A percentile compares a stretch with the other conserved stretches of the same genome.
phyloP scores from a whole-genome alignment of 2,329 filamentous ascomycete species.

The Pseudogymnoascus sp. region DNA sequence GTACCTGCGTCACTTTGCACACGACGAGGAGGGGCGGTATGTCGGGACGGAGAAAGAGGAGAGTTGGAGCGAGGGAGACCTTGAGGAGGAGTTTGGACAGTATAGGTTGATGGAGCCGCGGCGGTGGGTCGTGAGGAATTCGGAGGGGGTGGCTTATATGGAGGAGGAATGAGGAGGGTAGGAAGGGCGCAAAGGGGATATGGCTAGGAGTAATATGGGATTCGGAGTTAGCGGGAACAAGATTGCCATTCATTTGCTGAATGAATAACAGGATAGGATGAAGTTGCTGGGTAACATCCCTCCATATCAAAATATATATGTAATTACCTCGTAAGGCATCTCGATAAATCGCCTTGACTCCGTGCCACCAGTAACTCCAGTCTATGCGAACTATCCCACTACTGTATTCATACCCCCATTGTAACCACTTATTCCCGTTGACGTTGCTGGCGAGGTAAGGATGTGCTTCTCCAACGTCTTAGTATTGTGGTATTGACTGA shows the following conservation, averaged over 20 bases:
- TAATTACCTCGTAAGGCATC: not conserved
- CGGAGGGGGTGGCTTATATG: not conserved
- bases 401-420: not conserved
- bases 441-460: not conserved
- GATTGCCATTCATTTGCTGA: not conserved
- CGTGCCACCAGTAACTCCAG: not conserved
- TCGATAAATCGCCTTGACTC: not conserved
- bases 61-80: slow-evolving; percentile 14
- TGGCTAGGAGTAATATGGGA: not conserved
- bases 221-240: not conserved
- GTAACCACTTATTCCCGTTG: not conserved
- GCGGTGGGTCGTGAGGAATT: not conserved
- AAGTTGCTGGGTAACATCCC: not conserved
- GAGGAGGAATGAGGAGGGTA: not conserved
- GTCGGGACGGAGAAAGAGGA: slow-evolving; percentile 13
- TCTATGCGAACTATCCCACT: not conserved
- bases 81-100: slow-evolving; percentile 22
- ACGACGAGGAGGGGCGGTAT: slow-evolving; percentile 22
- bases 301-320: not conserved
- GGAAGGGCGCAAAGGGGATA: not conserved
- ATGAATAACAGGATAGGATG: not conserved
- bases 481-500: not conserved
- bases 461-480: not conserved
- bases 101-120: not conserved
- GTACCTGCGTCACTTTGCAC: slow-evolving; percentile 24